Evolutionary conservation across 2,329 filamentous ascomycete genomes (phyloP).

Genomic region (Colletotrichum sp.): DNA sequence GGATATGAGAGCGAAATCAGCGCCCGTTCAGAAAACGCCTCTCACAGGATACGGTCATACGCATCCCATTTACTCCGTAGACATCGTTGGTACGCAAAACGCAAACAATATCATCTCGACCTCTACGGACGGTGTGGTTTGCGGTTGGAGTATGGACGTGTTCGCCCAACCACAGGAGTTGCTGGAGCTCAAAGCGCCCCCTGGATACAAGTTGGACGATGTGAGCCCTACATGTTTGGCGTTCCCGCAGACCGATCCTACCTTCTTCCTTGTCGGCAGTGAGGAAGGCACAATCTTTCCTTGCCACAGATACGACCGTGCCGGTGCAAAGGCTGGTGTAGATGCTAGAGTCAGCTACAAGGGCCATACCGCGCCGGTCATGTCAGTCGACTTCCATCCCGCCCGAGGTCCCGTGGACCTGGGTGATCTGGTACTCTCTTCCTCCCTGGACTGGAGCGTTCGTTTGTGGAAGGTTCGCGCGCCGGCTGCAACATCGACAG

Average conservation of each 20-base stretch:
- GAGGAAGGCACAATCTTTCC: constrained; percentile 97
- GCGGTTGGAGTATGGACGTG: constrained; percentile 98
- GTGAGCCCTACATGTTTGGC: constrained; percentile 93
- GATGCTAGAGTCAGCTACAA: constrained; percentile 88
- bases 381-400: constrained; percentile 95
- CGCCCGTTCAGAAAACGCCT: constrained; percentile 94
- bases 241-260: constrained; percentile 94
- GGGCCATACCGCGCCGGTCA: constrained; percentile 91
- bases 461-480: constrained; percentile 95
- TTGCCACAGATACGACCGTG: constrained; percentile 95
- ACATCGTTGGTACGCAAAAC: constrained; percentile 97
- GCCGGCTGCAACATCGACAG: constrained; percentile 73
- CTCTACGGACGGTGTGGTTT: constrained; percentile 95
- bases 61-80: constrained; percentile 93
- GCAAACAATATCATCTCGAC: constrained; percentile 98
- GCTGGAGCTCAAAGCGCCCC: constrained; percentile 84
- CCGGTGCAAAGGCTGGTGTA: constrained; percentile 94
- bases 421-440: constrained; percentile 90
- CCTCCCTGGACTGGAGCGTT: constrained; percentile 94
- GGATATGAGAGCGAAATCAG: constrained; percentile 90
- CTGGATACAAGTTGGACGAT: constrained; percentile 90
- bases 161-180: constrained; percentile 95
- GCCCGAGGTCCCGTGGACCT: constrained; percentile 91
- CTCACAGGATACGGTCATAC: constrained; percentile 94
- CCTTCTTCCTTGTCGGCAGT: constrained; percentile 95